Conservation (phyloP, 2,329 filamentous ascomycete genomes). For the Fusarium sp. region DNA sequence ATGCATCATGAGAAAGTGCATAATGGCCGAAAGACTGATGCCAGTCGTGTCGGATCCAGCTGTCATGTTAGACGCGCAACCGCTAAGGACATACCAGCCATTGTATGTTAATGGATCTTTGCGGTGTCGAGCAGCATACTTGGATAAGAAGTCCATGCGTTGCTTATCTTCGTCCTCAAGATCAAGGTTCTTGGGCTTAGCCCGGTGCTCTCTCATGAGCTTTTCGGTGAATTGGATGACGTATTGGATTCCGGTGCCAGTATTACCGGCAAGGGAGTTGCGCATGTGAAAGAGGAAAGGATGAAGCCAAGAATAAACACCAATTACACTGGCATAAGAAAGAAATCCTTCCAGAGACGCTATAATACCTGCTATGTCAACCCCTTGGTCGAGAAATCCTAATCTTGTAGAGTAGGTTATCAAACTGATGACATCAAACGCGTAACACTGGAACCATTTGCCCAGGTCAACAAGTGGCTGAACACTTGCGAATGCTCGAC, state of each 20-base stretch:
- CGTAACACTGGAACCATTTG: slow-evolving; percentile 57
- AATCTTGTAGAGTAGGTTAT: slow-evolving; percentile 54
- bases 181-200: not conserved
- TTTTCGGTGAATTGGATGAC: slow-evolving; percentile 30
- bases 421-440: slow-evolving; percentile 57
- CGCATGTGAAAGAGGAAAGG: slow-evolving; percentile 30
- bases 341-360: slow-evolving; percentile 43
- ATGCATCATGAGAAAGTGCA: not conserved
- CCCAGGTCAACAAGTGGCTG: slow-evolving; percentile 48
- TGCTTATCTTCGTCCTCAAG: not conserved
- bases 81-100: not conserved
- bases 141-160: not conserved
- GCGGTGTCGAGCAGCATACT: not conserved
- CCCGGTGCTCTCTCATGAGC: not conserved
- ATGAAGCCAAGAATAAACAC: slow-evolving; percentile 42
- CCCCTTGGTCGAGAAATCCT: slow-evolving; percentile 55
- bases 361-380: slow-evolving; percentile 52
- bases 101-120: not conserved
- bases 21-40: not conserved
- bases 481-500: slow-evolving; percentile 1
- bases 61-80: not conserved
- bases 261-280: slow-evolving; percentile 42
- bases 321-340: slow-evolving; percentile 45
- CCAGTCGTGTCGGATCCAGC: not conserved
- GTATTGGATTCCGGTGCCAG: slow-evolving; percentile 33